A percentile compares a stretch with the other conserved stretches of the same genome.
These are phyloP conservation scores for Suillus occidentalis DNA, from an alignment of 768 basidiomycete species.

Conservation along the genomic window DNA sequence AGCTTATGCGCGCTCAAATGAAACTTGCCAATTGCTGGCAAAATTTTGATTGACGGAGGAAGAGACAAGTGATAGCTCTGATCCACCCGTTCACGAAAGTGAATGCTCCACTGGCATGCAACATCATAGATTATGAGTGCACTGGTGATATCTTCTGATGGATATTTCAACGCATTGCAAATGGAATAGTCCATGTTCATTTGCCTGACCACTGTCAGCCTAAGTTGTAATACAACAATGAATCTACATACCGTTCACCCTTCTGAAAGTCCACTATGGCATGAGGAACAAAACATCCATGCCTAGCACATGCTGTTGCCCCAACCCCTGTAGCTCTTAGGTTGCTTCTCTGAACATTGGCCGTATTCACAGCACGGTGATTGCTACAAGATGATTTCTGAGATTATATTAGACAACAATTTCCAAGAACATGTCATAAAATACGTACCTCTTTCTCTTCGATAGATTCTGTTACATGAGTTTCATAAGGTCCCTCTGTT, in stretches of 20 bases:
- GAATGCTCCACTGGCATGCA: constrained; percentile 24
- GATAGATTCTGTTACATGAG: no score
- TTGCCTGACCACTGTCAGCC: constrained; percentile 17
- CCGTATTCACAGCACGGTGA: constrained; percentile 20
- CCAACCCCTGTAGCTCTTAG: constrained; percentile 30
- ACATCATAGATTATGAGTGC: constrained; percentile 29
- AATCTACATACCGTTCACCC: constrained; percentile 26
- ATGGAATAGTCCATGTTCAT: constrained; percentile 30
- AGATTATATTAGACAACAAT: no score
- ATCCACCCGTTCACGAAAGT: constrained; percentile 13
- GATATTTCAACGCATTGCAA: constrained; percentile 20
- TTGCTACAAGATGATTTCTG: constrained; percentile 21
- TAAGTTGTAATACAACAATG: no score
- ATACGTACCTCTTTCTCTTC: no score
- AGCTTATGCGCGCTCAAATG: constrained; percentile 32
- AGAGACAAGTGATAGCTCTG: background rate
- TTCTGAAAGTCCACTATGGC: constrained; percentile 32
- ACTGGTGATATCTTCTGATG: background rate
- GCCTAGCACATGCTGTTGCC: constrained; percentile 30
- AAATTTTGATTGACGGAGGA: constrained; percentile 12
- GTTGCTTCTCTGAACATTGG: constrained; percentile 15
- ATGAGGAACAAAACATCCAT: constrained; percentile 33
- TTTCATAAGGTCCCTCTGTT: no score
- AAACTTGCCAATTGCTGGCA: constrained; percentile 25
- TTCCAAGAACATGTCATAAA: no score